Conservation (phyloP, 1,284 basidiomycete species). For the Boletus calvinii region DNA sequence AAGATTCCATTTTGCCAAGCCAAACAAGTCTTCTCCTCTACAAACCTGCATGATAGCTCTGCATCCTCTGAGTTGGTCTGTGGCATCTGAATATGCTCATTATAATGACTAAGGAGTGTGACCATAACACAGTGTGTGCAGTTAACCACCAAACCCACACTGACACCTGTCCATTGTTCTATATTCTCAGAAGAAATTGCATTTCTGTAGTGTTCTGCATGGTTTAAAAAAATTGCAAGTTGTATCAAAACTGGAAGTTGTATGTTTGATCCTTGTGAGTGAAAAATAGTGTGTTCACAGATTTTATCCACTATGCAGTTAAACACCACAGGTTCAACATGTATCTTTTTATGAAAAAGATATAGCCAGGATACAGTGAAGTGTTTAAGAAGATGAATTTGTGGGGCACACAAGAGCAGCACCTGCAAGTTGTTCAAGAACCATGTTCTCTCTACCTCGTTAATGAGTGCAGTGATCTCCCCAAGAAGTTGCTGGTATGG, state of each 20-base stretch:
- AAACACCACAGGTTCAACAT: neutral
- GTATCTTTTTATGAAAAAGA: neutral
- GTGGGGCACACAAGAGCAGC: neutral
- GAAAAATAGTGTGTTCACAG: neutral
- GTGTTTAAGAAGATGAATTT: neutral
- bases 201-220: conserved; percentile 2
- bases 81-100: neutral
- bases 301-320: conserved; percentile 1
- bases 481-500: neutral
- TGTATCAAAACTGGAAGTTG: neutral
- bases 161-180: conserved; percentile 29
- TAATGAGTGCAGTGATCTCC: neutral
- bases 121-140: conserved; percentile 7
- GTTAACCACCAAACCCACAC: conserved; percentile 2
- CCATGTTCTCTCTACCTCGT: neutral
- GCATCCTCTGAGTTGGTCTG: neutral
- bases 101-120: neutral
- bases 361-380: neutral
- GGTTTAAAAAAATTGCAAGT: no score
- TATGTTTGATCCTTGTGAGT: neutral
- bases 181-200: conserved; percentile 21
- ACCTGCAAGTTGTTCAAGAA: neutral
- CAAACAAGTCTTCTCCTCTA: neutral
- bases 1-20: conserved; percentile 2
- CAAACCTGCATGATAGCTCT: neutral